A percentile compares a stretch with the other conserved stretches of the same genome.
These are phyloP conservation scores for Fusarium miscanthi DNA, from an alignment of 2,329 filamentous ascomycete genomes.

Conservation along the genomic window DNA sequence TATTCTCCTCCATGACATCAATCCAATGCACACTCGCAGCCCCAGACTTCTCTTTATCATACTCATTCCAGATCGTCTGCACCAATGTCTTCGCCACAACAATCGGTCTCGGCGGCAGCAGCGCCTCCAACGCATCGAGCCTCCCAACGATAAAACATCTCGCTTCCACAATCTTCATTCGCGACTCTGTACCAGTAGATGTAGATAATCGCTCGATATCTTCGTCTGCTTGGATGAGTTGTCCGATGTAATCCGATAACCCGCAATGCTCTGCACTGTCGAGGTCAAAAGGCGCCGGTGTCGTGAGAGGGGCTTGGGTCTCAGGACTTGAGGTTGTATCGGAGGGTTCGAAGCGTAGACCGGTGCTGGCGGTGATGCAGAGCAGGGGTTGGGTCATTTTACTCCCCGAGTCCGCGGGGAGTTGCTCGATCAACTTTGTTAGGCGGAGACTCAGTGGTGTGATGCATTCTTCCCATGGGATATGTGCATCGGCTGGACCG, in stretches of 20 bases:
- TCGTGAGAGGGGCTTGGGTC: neutral
- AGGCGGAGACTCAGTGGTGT: slow-evolving; percentile 47
- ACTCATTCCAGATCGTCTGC: slow-evolving; percentile 33
- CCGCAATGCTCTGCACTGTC: slow-evolving; percentile 20
- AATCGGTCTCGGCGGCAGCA: slow-evolving; percentile 27
- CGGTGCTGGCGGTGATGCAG: slow-evolving; percentile 51
- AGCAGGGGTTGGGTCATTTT: slow-evolving; percentile 51
- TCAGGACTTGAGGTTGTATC: neutral
- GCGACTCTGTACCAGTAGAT: slow-evolving; percentile 1
- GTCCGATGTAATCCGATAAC: slow-evolving; percentile 26
- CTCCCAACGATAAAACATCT: slow-evolving; percentile 14
- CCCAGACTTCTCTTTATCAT: slow-evolving; percentile 22
- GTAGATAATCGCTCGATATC: slow-evolving; percentile 16
- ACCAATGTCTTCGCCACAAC: slow-evolving; percentile 30
- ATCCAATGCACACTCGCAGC: slow-evolving; percentile 34
- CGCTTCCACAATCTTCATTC: slow-evolving; percentile 16
- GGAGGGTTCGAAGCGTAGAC: slow-evolving; percentile 37
- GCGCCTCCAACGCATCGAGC: slow-evolving; percentile 18
- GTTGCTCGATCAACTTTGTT: slow-evolving; percentile 45
- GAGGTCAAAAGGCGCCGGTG: neutral
- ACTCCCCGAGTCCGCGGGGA: slow-evolving; percentile 49
- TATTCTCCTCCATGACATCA: slow-evolving; percentile 39
- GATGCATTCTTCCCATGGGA: slow-evolving; percentile 50
- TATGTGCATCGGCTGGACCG: neutral
- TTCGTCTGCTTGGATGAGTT: slow-evolving; percentile 25